Conservation (phyloP, 169 alveolate species). For the Theileria parva region DNA sequence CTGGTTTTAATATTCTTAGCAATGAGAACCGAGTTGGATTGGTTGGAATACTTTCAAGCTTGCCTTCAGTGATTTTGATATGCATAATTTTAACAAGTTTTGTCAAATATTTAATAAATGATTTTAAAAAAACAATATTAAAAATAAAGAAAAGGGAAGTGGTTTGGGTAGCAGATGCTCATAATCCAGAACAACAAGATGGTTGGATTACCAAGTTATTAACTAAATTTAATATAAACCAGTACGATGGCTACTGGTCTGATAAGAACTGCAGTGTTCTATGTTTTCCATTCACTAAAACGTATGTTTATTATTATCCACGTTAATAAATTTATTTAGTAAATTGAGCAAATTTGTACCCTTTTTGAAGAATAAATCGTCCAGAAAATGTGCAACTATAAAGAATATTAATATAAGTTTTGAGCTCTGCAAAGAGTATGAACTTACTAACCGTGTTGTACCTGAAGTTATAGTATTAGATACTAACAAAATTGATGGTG, state of each 20-base stretch:
- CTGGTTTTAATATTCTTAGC: not conserved
- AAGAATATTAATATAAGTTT: not conserved
- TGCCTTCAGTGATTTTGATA: not conserved
- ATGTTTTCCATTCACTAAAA: conserved; percentile 15
- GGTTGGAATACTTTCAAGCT: not conserved
- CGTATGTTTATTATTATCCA: conserved; percentile 20
- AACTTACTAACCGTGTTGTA: not conserved
- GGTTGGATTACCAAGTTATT: not conserved
- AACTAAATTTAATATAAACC: not conserved
- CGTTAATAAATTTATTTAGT: not conserved
- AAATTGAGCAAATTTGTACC: not conserved
- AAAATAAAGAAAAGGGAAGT: conserved; percentile 5
- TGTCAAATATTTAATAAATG: not conserved
- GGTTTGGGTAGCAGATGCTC: conserved; percentile 6
- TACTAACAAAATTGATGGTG: not conserved
- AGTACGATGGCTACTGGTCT: conserved; percentile 34
- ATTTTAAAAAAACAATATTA: not conserved
- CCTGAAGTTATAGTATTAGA: conserved; percentile 5
- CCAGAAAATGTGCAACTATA: not conserved
- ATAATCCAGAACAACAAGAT: not conserved
- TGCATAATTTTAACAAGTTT: not conserved
- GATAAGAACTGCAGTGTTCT: not conserved
- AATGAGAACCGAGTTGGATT: not conserved
- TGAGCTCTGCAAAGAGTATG: not conserved
- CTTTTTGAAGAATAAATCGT: not conserved